These are phyloP conservation scores for Pachysandra terminalis DNA, from an alignment of 164 flowering plant genomes.

Conservation along the genomic window DNA sequence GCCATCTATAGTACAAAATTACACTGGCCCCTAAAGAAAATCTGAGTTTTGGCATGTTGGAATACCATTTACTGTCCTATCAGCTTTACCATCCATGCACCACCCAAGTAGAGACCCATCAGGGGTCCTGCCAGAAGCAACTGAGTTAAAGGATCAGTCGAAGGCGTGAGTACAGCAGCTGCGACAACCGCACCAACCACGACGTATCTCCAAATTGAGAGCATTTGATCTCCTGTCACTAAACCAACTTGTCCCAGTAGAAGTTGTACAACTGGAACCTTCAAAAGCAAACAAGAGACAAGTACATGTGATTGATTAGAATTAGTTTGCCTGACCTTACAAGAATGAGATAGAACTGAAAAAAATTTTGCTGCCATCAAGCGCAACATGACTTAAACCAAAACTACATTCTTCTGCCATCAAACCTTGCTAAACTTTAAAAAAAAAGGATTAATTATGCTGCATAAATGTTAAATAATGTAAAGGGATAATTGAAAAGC, in stretches of 20 bases:
- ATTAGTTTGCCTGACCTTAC: no score
- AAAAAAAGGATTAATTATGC: no score
- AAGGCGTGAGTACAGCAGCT: constrained; percentile 92
- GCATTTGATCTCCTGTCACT: constrained; percentile 92
- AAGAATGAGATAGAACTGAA: no score
- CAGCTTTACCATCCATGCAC: constrained; percentile 89
- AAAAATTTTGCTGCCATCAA: no score
- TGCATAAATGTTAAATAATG: no score
- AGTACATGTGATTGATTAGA: no score
- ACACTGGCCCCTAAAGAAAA: background rate
- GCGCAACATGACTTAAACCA: no score
- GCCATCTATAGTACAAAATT: background rate
- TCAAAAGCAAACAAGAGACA: constrained; percentile 8
- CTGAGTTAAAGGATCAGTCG: constrained; percentile 95
- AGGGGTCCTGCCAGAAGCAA: constrained; percentile 85
- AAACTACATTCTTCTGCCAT: no score
- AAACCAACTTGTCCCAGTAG: constrained; percentile 88
- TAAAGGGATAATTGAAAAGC: no score
- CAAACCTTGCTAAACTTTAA: no score
- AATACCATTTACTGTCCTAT: constrained; percentile 41
- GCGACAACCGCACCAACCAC: constrained; percentile 93
- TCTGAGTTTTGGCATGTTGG: background rate
- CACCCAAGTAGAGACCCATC: constrained; percentile 89
- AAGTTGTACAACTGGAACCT: constrained; percentile 95
- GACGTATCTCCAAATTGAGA: constrained; percentile 96